Percentiles rank a stretch among this genome's conserved stretches.
phyloP scores from a whole-genome alignment of 2,329 filamentous ascomycete genomes.

The Fusarium sp. region DNA sequence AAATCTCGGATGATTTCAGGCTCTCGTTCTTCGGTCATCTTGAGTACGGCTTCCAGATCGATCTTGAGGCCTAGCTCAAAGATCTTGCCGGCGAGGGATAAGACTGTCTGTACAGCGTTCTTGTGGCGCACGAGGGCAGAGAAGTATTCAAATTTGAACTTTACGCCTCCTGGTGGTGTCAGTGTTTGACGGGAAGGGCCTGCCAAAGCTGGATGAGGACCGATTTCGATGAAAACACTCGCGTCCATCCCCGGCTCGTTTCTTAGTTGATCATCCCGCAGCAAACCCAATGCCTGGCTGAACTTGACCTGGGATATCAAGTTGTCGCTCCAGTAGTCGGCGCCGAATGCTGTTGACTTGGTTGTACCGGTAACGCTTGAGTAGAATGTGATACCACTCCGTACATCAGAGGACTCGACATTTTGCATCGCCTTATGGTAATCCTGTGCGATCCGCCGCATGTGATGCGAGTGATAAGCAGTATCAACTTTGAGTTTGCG shows the following conservation, averaged over 20 bases:
- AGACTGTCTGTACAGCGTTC: not conserved
- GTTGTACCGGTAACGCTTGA: not conserved
- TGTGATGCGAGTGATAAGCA: conserved; percentile 6
- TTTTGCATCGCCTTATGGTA: not conserved
- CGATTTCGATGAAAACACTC: not conserved
- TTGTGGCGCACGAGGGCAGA: not conserved
- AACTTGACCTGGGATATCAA: not conserved
- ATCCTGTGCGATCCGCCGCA: not conserved
- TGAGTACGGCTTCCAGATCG: not conserved
- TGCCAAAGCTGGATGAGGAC: not conserved
- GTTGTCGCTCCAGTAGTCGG: not conserved
- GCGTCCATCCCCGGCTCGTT: not conserved
- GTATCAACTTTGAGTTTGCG: not conserved
- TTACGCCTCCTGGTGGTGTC: not conserved
- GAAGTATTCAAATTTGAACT: not conserved
- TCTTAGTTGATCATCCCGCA: not conserved
- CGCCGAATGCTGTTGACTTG: not conserved
- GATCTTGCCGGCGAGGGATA: not conserved
- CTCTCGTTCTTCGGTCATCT: not conserved
- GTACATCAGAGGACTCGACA: not conserved
- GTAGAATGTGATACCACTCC: not conserved
- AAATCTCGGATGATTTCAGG: not conserved
- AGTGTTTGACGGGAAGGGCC: not conserved
- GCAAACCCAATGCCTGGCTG: not conserved
- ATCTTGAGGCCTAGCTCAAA: not conserved